A percentile compares a stretch with the other conserved stretches of the same genome.
Evolutionary conservation across 2,329 filamentous ascomycete species (phyloP).

Genomic region (Fusarium neocosmosporiellum): DNA sequence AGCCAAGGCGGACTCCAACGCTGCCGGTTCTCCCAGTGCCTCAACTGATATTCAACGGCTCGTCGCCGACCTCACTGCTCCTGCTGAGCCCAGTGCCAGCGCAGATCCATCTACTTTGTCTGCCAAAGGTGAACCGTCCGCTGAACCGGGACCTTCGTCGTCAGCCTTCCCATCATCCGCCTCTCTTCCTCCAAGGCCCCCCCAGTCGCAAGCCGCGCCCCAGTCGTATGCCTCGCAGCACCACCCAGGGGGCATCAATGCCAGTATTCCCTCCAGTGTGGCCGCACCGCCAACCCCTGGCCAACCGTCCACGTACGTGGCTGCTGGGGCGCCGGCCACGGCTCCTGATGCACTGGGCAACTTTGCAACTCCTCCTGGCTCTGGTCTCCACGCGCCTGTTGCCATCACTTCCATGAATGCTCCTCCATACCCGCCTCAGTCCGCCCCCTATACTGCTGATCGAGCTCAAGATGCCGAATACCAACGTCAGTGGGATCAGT

Average conservation of each 20-base stretch:
- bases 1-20: constrained; percentile 44
- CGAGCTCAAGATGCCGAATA: constrained; percentile 57
- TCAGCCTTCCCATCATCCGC: constrained; percentile 52
- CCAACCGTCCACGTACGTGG: constrained; percentile 49
- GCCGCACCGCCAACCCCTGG: constrained; percentile 47
- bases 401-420: constrained; percentile 47
- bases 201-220: constrained; percentile 52
- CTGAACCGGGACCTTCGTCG: constrained; percentile 42
- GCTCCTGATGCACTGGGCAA: constrained; percentile 47
- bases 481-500: constrained; percentile 77
- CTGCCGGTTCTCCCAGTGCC: constrained; percentile 45
- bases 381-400: constrained; percentile 44
- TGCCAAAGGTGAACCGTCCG: constrained; percentile 42
- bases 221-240: constrained; percentile 53
- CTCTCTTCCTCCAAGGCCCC: constrained; percentile 61
- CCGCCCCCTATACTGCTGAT: constrained; percentile 44
- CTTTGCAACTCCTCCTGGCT: constrained; percentile 45
- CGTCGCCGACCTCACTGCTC: constrained; percentile 55
- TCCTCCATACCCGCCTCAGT: constrained; percentile 47
- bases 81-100: constrained; percentile 46
- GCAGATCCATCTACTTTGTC: constrained; percentile 43
- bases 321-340: constrained; percentile 47
- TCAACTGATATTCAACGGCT: constrained; percentile 54
- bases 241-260: constrained; percentile 47
- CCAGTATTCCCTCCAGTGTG: constrained; percentile 44